phyloP scores from a whole-genome alignment of 352 stramenopile genomes.

The Phytophthora lateralis region DNA sequence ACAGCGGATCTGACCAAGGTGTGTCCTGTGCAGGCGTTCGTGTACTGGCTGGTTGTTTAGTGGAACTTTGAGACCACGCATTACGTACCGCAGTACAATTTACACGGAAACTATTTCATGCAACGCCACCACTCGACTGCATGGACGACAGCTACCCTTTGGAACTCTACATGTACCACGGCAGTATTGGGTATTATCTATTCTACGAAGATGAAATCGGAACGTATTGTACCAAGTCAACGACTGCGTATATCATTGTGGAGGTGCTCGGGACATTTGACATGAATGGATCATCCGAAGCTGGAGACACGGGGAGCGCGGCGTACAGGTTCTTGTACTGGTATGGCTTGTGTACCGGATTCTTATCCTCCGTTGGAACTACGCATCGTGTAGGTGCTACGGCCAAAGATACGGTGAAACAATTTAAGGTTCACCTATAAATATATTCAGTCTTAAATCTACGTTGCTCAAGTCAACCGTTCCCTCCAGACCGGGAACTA shows the following conservation, averaged over 20 bases:
- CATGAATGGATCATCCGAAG: constrained; percentile 20
- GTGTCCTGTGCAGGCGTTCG: constrained; percentile 19
- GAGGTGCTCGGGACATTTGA: constrained; percentile 2
- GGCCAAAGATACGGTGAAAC: constrained; percentile 10
- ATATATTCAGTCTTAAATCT: too few species aligned
- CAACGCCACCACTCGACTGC: constrained; percentile 5
- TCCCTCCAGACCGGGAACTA: too few species aligned
- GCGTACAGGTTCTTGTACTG: constrained; percentile 17
- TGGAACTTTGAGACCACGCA: constrained; percentile 24
- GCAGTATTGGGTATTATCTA: constrained; percentile 10
- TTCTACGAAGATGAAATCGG: constrained; percentile 14
- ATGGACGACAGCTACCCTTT: constrained; percentile 7
- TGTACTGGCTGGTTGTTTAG: constrained; percentile 23
- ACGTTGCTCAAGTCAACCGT: too few species aligned
- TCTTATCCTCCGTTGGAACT: constrained; percentile 19
- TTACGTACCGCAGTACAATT: constrained; percentile 29
- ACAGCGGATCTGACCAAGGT: constrained; percentile 2
- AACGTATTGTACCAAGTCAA: neutral
- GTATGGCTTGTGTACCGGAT: constrained; percentile 23
- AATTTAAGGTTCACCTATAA: too few species aligned
- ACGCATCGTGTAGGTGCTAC: neutral
- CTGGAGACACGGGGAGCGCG: constrained; percentile 14
- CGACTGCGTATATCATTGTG: too few species aligned
- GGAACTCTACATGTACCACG: constrained; percentile 13
- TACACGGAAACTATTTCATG: constrained; percentile 25